phyloP scores from a whole-genome alignment of 164 flowering plant species.

The grape (Vitis vinifera) region ASM3070453v1 NC_081812.1:19370001-19370500 shows the following conservation, averaged over 20 bases:
- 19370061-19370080: not conserved
- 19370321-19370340: constrained; percentile 35
- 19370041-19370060: not conserved
- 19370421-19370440: not conserved
- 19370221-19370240: constrained; percentile 33
- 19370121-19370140: not conserved
- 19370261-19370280: constrained; percentile 53
- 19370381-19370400: not conserved
- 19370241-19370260: constrained; percentile 35
- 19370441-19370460: not conserved
- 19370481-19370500: too few species aligned
- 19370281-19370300: constrained; percentile 66
- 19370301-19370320: constrained; percentile 60
- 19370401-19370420: not conserved
- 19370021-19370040: not conserved
- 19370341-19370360: not conserved
- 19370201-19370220: constrained; percentile 43
- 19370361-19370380: not conserved
- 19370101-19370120: not conserved
- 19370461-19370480: too few species aligned
- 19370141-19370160: not conserved
- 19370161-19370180: constrained; percentile 41
- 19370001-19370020: not conserved
- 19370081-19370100: constrained; percentile 5
- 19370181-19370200: constrained; percentile 56